Conservation (phyloP, 2,329 filamentous ascomycete species). For the Tolypocladium endophyticum region DNA sequence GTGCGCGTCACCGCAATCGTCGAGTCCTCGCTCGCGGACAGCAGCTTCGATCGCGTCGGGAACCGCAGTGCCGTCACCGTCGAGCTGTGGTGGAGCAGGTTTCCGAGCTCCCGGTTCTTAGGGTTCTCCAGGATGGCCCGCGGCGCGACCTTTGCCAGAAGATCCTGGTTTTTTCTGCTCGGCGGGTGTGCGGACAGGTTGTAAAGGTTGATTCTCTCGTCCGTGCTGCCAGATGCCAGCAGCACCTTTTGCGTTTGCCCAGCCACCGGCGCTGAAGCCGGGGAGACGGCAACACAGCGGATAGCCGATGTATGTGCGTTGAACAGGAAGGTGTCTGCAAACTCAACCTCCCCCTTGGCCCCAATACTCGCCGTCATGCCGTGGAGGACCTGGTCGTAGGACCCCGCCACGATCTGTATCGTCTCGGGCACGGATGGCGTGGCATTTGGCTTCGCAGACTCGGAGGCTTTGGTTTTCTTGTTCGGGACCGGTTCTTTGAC, state of each 20-base stretch:
- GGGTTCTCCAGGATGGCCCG: slow-evolving; percentile 73
- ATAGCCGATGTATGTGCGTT: slow-evolving; percentile 86
- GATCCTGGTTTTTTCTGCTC: slow-evolving; percentile 42
- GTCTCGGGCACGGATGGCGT: slow-evolving; percentile 30
- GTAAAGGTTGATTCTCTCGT: slow-evolving; percentile 93
- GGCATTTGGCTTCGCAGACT: slow-evolving; percentile 2
- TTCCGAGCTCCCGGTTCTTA: slow-evolving; percentile 79
- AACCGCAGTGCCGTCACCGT: slow-evolving; percentile 73
- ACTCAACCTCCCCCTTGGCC: slow-evolving; percentile 41
- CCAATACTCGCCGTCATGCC: slow-evolving; percentile 69
- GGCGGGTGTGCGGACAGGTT: slow-evolving; percentile 65
- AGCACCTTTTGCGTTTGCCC: slow-evolving; percentile 71
- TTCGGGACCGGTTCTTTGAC: slow-evolving; percentile 10
- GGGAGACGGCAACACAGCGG: slow-evolving; percentile 78
- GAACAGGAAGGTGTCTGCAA: slow-evolving; percentile 91
- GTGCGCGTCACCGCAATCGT: slow-evolving; percentile 80
- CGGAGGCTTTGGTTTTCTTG: slow-evolving; percentile 22
- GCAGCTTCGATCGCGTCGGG: slow-evolving; percentile 74
- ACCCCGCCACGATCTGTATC: slow-evolving; percentile 86
- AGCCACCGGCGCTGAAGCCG: slow-evolving; percentile 50
- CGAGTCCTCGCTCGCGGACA: slow-evolving; percentile 84
- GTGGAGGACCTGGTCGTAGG: slow-evolving; percentile 88
- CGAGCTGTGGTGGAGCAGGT: slow-evolving; percentile 75
- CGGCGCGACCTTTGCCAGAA: slow-evolving; percentile 57
- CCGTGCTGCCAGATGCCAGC: slow-evolving; percentile 82